phyloP scores from a whole-genome alignment of 306 rosid genomes.

The Senna siamea region DNA sequence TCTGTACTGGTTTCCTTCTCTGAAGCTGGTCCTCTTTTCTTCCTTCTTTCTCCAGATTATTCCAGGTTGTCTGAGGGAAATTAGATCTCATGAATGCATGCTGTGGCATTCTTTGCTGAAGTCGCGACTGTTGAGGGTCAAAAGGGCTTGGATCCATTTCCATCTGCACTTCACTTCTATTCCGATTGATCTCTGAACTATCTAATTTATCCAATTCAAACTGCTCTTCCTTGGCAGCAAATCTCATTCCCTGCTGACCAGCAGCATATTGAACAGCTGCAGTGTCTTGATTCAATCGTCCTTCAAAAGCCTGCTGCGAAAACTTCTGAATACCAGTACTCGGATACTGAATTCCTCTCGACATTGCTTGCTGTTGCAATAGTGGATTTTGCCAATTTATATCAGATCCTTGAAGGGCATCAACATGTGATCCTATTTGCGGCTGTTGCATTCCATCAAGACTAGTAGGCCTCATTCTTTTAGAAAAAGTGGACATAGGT shows the following conservation, averaged over 20 bases:
- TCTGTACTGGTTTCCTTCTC: conserved; percentile 77
- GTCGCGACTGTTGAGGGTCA: conserved; percentile 74
- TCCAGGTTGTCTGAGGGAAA: conserved; percentile 81
- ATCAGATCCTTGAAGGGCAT: conserved; percentile 73
- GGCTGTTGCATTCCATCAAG: conserved; percentile 71
- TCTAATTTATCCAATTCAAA: conserved; percentile 72
- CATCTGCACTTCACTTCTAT: conserved; percentile 56
- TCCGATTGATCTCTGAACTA: conserved; percentile 67
- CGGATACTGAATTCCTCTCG: conserved; percentile 72
- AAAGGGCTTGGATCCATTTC: conserved; percentile 67
- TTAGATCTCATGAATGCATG: conserved; percentile 64
- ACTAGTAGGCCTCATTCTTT: conserved; percentile 68
- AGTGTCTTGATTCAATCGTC: conserved; percentile 67
- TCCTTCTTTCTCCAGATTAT: conserved; percentile 74
- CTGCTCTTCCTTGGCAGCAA: conserved; percentile 85
- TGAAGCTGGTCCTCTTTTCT: conserved; percentile 81
- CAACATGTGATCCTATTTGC: conserved; percentile 60
- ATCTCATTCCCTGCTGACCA: conserved; percentile 65
- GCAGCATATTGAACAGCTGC: conserved; percentile 59
- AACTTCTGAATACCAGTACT: conserved; percentile 67
- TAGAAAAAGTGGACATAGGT: conserved; percentile 62
- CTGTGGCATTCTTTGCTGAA: conserved; percentile 64
- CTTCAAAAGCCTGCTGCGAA: conserved; percentile 75
- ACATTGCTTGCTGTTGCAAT: conserved; percentile 67
- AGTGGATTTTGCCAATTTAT: conserved; percentile 74